A percentile compares a stretch with the other conserved stretches of the same genome.
These are phyloP conservation scores for Candida koratica DNA, from an alignment of 805 yeast genomes.

Conservation along the genomic window DNA sequence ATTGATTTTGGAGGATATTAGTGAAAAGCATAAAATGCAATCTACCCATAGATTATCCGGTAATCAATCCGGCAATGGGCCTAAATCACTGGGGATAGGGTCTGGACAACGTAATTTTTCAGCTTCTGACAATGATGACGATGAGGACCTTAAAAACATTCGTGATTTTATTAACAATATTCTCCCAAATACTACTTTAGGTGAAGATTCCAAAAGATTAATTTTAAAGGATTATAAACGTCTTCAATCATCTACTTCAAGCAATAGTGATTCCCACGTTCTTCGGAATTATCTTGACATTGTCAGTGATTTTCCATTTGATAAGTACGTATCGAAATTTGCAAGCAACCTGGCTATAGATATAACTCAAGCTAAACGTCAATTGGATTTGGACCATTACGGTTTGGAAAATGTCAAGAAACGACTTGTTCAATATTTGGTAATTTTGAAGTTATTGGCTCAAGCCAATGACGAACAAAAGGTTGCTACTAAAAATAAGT, in stretches of 20 bases:
- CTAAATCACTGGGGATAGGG: conserved; percentile 21
- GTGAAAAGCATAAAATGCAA: conserved; percentile 20
- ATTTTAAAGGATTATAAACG: conserved; percentile 51
- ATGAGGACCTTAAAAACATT: conserved; percentile 38
- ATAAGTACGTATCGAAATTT: conserved; percentile 28
- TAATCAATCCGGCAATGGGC: conserved; percentile 41
- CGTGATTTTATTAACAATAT: conserved; percentile 34
- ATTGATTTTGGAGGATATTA: conserved; percentile 45
- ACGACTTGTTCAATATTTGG: conserved; percentile 72
- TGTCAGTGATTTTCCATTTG: conserved; percentile 65
- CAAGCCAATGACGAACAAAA: conserved; percentile 29
- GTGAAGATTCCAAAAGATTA: conserved; percentile 38
- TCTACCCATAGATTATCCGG: conserved; percentile 29
- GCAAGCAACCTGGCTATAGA: conserved; percentile 45
- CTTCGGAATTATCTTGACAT: conserved; percentile 61
- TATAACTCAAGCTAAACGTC: conserved; percentile 37
- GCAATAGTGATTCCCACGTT: conserved; percentile 61
- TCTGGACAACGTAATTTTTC: conserved; percentile 11
- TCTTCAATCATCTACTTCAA: conserved; percentile 42
- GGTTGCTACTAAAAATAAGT: conserved; percentile 35
- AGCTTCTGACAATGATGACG: conserved; percentile 43
- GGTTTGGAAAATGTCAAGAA: conserved; percentile 50
- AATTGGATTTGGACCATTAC: conserved; percentile 40
- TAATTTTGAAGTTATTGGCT: conserved; percentile 62
- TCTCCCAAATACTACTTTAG: conserved; percentile 32